Evolutionary conservation across 345 rosid species (phyloP), one percentile per base, ranked within the genome.

Genomic region (Hibiscus trionum): DNA sequence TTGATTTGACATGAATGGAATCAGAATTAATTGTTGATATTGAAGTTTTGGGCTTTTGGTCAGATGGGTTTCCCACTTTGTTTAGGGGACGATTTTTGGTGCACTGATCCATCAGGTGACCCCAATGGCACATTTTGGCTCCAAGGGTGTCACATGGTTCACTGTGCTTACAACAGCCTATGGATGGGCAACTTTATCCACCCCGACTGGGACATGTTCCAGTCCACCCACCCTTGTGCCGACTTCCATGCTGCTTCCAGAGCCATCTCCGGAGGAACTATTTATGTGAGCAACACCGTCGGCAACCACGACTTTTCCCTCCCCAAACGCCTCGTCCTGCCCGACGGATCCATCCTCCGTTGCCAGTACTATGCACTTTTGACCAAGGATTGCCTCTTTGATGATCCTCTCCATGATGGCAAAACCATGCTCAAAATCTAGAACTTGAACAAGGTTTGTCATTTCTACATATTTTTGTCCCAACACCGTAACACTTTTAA

Each of bases 121-220:
- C 97, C 96, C 8, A 95, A 92, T 57, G 99, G 96, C 26, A 86
- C 97, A 16, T 95, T 89, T 72, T 95, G 99, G 99, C 91, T 95
- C 16, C 99, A 95, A 75, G 99, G 99, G 0, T 92, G 99, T 77
- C 99, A 95, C 80, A 95, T 92, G 99, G 99, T 95, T 12, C 98
- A 95, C 4, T 92, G 99, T 77, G 99, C 99, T n/a, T 95, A 89
- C 83, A 95, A 92, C 81, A 95, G 99, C 75, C 77, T 95, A 58
- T 95, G 99, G 99, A 95, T 95, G 97, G 97, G 99, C 78, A 95
- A 92, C 61, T 95, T 95, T 79, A 95, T 95, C 59, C 99, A 92
- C 72, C 99, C 99, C 5, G 98, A 95, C 70, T 95, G 99, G 99
- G 99, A 92, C 83, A 92, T 95, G 99, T 95, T 95, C 85, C 99